phyloP scores from a whole-genome alignment of 208 protist species.

The Trypanosoma congolense region DNA sequence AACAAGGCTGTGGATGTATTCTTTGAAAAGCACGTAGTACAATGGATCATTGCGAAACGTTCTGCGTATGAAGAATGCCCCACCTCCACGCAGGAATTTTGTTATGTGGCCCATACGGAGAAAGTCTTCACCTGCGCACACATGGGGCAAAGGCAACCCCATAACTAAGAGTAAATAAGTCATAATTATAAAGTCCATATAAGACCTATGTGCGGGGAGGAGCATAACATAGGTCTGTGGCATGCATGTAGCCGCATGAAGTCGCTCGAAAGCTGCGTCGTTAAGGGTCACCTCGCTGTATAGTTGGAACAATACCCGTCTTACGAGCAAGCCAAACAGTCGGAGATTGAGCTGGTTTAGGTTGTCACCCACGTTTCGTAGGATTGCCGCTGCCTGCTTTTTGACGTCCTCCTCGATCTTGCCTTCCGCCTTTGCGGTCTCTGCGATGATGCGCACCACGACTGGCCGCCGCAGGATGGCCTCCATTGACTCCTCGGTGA shows the following conservation, averaged over 20 bases:
- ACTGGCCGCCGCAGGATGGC: constrained; percentile 54
- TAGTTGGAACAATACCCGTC: constrained; percentile 47
- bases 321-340: constrained; percentile 48
- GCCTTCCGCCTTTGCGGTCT: constrained; percentile 38
- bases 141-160: constrained; percentile 64
- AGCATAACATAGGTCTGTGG: constrained; percentile 62
- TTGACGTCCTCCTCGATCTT: constrained; percentile 33
- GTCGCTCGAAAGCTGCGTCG: constrained; percentile 41
- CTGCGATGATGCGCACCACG: constrained; percentile 42
- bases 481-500: constrained; percentile 39
- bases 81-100: constrained; percentile 78
- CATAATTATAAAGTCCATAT: constrained; percentile 89
- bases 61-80: constrained; percentile 90
- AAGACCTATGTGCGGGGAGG: constrained; percentile 76
- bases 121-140: constrained; percentile 88
- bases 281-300: constrained; percentile 72
- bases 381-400: constrained; percentile 49
- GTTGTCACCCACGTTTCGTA: constrained; percentile 70
- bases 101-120: constrained; percentile 61
- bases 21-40: constrained; percentile 73
- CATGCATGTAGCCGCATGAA: constrained; percentile 38
- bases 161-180: constrained; percentile 72
- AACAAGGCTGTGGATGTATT: constrained; percentile 81
- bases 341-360: constrained; percentile 56
- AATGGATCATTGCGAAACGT: constrained; percentile 75